A percentile compares a stretch with the other conserved stretches of the same genome.
phyloP scores from a whole-genome alignment of 1,139 yeast genomes.

The Nakaseomyces sp. region DNA sequence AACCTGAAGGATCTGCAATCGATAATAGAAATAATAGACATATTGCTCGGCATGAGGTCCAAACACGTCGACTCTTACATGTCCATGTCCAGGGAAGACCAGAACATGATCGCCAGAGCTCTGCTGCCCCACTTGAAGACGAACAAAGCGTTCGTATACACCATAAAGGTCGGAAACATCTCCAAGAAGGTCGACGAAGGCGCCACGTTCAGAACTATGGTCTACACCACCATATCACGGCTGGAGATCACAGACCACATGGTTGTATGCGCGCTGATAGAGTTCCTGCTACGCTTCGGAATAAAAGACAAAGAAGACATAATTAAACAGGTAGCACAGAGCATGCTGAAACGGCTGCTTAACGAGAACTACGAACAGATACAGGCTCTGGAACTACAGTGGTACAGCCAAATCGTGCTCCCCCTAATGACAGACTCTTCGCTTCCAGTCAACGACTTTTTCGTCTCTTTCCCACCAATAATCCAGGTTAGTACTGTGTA shows the following conservation, averaged over 20 bases:
- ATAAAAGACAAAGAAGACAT: conserved; percentile 3
- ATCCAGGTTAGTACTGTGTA: neutral
- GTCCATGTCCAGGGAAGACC: conserved; percentile 1
- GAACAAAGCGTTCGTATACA: conserved; percentile 16
- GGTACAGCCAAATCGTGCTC: conserved; percentile 2
- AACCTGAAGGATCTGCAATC: conserved; percentile 8
- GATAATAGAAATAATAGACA: conserved; percentile 10
- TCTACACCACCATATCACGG: conserved; percentile 6
- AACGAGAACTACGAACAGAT: conserved; percentile 4
- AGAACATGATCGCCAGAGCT: conserved; percentile 4
- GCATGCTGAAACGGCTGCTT: neutral
- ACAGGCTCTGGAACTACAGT: conserved; percentile 1
- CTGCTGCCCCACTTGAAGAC: conserved; percentile 14
- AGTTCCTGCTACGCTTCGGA: neutral
- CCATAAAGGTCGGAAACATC: conserved; percentile 25
- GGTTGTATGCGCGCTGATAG: conserved; percentile 1
- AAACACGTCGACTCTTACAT: neutral
- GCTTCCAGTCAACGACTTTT: neutral
- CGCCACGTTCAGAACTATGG: conserved; percentile 11
- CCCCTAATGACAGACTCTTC: conserved; percentile 4
- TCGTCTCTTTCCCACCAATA: conserved; percentile 3
- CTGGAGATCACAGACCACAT: conserved; percentile 2
- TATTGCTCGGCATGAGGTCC: conserved; percentile 7
- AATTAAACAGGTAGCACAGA: conserved; percentile 1
- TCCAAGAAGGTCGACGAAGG: conserved; percentile 25